Conservation (phyloP, 805 yeast species). For the Hemisphaericaspora nanyangensis region DNA sequence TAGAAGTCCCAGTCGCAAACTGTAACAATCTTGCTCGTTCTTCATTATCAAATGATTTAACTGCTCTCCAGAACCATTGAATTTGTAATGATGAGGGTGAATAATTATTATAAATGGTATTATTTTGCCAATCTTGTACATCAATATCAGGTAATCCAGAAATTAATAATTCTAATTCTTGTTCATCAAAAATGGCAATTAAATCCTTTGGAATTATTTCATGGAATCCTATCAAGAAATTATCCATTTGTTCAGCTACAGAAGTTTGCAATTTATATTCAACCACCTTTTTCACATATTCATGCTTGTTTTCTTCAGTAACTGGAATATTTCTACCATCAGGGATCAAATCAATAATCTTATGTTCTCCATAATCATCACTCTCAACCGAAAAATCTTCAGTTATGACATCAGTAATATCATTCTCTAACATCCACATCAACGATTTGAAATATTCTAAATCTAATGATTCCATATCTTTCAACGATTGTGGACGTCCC, state of each 20-base stretch:
- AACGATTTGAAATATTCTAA: constrained; percentile 88
- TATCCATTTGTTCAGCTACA: constrained; percentile 82
- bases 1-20: constrained; percentile 95
- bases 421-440: constrained; percentile 95
- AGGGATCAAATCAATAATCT: constrained; percentile 75
- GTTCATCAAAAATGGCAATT: constrained; percentile 88
- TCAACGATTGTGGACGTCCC: constrained; percentile 74
- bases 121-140: constrained; percentile 92
- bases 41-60: constrained; percentile 87
- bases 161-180: constrained; percentile 86
- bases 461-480: constrained; percentile 93
- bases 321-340: constrained; percentile 82
- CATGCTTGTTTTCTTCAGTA: constrained; percentile 85
- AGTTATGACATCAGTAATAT: constrained; percentile 90
- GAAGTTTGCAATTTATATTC: constrained; percentile 82
- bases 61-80: constrained; percentile 98
- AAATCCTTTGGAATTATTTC: constrained; percentile 83
- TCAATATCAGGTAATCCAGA: constrained; percentile 96
- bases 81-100: constrained; percentile 80
- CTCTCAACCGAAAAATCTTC: constrained; percentile 93
- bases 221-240: constrained; percentile 82
- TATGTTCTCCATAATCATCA: constrained; percentile 90
- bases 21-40: constrained; percentile 92
- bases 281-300: constrained; percentile 80
- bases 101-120: constrained; percentile 78